Evolutionary conservation across 139 green algal species (phyloP), one percentile per base, ranked within the genome.

Genomic region (Tetraselmis chui): DNA sequence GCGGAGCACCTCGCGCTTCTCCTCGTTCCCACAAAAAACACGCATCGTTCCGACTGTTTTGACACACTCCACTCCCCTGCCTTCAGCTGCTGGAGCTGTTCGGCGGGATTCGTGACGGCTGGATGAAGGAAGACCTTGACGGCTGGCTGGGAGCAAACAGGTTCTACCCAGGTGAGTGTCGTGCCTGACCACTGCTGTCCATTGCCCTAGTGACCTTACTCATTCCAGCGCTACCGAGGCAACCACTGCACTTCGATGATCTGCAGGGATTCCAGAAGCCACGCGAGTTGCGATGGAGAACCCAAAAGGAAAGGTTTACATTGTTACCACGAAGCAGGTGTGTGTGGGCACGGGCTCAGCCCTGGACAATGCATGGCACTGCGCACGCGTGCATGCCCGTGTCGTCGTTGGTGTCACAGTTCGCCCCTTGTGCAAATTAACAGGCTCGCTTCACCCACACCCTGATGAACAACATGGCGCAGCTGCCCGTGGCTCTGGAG

Each of bases 281-380:
- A 76, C 98, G 76, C 76, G 76, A 27, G 74, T 32, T 1, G 85
- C 93, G 1, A 82, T 95, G 80, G 79, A 80, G 5, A 59, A 28
- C 22, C 2, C 25, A 0, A 28, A 85, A 18, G 79, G 93, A 32
- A 87, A 97, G 75, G 83, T 97, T 2, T 99, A 97, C 89, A 98
- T 99, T 78, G 97, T 99, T 18, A 99, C 97, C 29, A 99, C 97
- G 28, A 99, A 99, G 87, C 94, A 98, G 93, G 94, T 92, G 28
- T 59, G 85, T 0, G 89, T 89, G 18, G 45, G 11, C 45, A 67
- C 5, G 45, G n/a, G n/a, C n/a, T n/a, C n/a, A n/a, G n/a, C n/a
- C n/a, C n/a, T n/a, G n/a, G n/a, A n/a, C n/a, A n/a, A n/a, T n/a
- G n/a, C n/a, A n/a, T n/a, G n/a, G n/a, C n/a, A n/a, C n/a, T n/a